Conservation (phyloP, 2,329 filamentous ascomycete genomes). For the Aureobasidium sp. region DNA sequence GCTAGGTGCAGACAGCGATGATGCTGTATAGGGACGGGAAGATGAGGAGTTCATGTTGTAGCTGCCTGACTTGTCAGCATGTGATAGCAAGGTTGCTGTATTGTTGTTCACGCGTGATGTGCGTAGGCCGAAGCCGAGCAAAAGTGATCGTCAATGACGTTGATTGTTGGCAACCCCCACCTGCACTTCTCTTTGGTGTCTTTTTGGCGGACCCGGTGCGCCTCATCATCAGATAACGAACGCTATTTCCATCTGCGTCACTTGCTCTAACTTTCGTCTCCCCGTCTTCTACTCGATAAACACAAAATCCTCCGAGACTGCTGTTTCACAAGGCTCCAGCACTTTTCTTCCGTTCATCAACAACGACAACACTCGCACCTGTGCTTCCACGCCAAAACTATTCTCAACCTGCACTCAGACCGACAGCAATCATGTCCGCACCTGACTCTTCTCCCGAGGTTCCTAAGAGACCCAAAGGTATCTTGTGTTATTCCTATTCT, state of each 20-base stretch:
- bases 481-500: neutral
- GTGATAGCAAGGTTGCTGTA: neutral
- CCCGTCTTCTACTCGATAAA: neutral
- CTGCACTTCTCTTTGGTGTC: neutral
- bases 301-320: neutral
- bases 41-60: neutral
- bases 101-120: neutral
- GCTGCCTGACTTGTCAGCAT: neutral
- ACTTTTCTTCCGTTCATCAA: neutral
- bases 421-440: slow-evolving; percentile 1
- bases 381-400: neutral
- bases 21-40: neutral
- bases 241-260: neutral
- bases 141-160: neutral
- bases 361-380: neutral
- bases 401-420: neutral
- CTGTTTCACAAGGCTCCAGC: neutral
- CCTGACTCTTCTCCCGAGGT: slow-evolving; percentile 15
- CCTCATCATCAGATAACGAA: neutral
- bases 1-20: slow-evolving; percentile 1
- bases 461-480: slow-evolving; percentile 37
- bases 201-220: neutral
- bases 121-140: neutral
- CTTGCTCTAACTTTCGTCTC: neutral
- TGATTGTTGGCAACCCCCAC: neutral